Conservation (phyloP, 768 basidiomycete species). For the Amanita phalloides region DNA sequence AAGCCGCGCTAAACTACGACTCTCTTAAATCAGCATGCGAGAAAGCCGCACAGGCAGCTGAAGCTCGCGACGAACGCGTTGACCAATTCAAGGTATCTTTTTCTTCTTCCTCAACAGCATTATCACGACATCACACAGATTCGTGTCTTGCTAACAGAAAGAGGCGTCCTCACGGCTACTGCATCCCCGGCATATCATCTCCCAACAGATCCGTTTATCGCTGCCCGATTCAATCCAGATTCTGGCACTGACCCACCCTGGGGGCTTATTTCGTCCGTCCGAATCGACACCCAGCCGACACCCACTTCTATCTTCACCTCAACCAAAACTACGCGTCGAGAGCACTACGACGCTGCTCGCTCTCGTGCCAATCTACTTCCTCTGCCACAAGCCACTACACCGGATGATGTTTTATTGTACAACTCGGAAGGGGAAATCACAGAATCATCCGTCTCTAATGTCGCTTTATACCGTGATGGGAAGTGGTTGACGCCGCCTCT, state of each 20-base stretch:
- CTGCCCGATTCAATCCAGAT: not conserved
- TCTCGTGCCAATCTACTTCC: conserved; percentile 35
- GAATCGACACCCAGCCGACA: conserved; percentile 46
- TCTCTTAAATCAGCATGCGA: conserved; percentile 34
- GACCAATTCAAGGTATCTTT: not conserved
- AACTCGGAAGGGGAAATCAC: conserved; percentile 38
- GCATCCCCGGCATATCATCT: conserved; percentile 7
- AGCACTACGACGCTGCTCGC: conserved; percentile 55
- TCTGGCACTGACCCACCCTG: conserved; percentile 6
- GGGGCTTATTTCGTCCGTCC: conserved; percentile 31
- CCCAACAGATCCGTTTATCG: conserved; percentile 10
- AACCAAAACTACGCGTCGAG: conserved; percentile 64
- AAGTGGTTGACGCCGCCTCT: conserved; percentile 60
- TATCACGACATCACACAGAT: conserved; percentile 9
- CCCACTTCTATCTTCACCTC: conserved; percentile 44
- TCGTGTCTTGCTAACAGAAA: conserved; percentile 10
- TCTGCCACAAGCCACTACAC: conserved; percentile 15
- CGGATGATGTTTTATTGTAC: conserved; percentile 56
- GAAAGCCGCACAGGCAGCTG: conserved; percentile 25
- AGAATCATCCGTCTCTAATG: conserved; percentile 63
- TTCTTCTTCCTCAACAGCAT: conserved; percentile 8
- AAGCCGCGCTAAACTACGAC: conserved; percentile 23
- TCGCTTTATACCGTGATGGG: conserved; percentile 48
- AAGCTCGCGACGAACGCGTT: not conserved
- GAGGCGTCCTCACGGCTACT: conserved; percentile 10